Percentiles rank a stretch among this genome's conserved stretches.
These are phyloP conservation scores for Trichophyton mentagrophytes DNA, from an alignment of 2,329 filamentous ascomycete species.

Conservation along the genomic window DNA sequence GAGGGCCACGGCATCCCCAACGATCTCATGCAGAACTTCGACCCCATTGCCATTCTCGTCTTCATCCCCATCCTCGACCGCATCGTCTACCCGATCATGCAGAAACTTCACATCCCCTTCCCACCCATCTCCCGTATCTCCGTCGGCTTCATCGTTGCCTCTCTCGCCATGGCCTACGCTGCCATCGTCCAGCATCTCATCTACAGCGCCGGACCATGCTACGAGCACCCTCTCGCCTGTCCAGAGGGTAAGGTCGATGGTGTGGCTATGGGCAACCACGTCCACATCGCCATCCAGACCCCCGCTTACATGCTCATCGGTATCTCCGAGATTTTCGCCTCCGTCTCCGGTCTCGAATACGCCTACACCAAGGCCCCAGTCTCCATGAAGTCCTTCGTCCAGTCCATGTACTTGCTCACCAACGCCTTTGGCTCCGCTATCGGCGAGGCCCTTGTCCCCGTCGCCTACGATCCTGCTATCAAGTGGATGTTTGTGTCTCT, in stretches of 20 bases:
- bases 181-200: constrained; percentile 46
- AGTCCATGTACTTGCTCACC: constrained; percentile 46
- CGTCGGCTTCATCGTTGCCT: constrained; percentile 53
- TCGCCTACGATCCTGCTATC: constrained; percentile 51
- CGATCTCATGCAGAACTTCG: constrained; percentile 63
- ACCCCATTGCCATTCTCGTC: constrained; percentile 62
- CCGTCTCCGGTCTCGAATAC: constrained; percentile 58
- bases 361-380: constrained; percentile 61
- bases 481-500: constrained; percentile 54
- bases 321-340: constrained; percentile 47
- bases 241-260: constrained; percentile 23
- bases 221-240: constrained; percentile 27
- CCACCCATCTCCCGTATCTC: constrained; percentile 66
- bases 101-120: constrained; percentile 51
- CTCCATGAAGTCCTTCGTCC: constrained; percentile 53
- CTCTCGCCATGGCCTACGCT: constrained; percentile 49
- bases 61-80: constrained; percentile 60
- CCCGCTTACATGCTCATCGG: constrained; percentile 36
- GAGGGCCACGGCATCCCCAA: constrained; percentile 59
- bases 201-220: constrained; percentile 43
- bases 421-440: constrained; percentile 47
- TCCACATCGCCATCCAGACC: constrained; percentile 35
- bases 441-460: constrained; percentile 48
- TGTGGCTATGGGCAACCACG: constrained; percentile 24
- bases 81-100: constrained; percentile 56